phyloP scores from a whole-genome alignment of 495 filamentous ascomycete species.

The Physcia stellaris region DNA sequence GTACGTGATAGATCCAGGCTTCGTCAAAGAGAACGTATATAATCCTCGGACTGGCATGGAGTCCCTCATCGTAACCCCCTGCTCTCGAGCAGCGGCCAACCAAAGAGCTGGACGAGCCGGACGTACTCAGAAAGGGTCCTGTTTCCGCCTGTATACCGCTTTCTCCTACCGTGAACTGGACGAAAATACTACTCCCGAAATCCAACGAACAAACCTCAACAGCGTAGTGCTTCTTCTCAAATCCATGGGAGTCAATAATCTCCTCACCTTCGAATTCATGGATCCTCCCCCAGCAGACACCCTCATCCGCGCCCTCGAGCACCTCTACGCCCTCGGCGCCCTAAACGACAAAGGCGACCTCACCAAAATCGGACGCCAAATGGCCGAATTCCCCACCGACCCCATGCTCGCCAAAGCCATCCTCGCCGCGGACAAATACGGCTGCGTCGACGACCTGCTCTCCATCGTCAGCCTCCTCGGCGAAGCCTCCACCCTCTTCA shows the following conservation, averaged over 20 bases:
- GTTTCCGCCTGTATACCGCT: conserved; percentile 89
- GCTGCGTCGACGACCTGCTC: conserved; percentile 91
- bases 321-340: conserved; percentile 83
- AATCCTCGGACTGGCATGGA: conserved; percentile 89
- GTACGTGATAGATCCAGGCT: conserved; percentile 84
- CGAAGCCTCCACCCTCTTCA: conserved; percentile 81
- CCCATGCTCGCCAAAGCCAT: conserved; percentile 87
- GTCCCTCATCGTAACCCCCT: conserved; percentile 77
- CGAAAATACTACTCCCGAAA: conserved; percentile 86
- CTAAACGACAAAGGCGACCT: conserved; percentile 82
- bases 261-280: conserved; percentile 94
- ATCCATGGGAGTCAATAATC: conserved; percentile 82
- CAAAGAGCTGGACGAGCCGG: conserved; percentile 87
- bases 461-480: conserved; percentile 88
- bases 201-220: conserved; percentile 81
- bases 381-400: conserved; percentile 94
- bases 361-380: conserved; percentile 84
- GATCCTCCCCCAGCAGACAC: conserved; percentile 86
- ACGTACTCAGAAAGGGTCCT: conserved; percentile 85
- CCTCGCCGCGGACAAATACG: conserved; percentile 75
- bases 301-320: conserved; percentile 79
- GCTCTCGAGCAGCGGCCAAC: conserved; percentile 87
- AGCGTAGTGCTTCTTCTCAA: conserved; percentile 77
- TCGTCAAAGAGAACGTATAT: conserved; percentile 92
- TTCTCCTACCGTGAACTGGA: conserved; percentile 90